phyloP scores from a whole-genome alignment of 1,139 yeast genomes.

The Suhomyces anneliseae region DNA sequence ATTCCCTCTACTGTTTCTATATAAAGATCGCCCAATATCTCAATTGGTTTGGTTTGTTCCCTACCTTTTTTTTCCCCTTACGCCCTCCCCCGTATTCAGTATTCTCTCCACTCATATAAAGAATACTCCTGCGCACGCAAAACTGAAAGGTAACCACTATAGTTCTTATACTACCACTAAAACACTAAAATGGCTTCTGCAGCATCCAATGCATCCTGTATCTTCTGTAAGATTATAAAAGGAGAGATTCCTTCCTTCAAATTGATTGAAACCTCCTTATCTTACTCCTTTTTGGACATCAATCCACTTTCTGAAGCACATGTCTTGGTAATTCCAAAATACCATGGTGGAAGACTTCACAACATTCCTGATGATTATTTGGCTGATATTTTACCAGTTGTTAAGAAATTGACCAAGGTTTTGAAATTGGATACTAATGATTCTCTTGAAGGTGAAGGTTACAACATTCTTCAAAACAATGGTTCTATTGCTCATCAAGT shows the following conservation, averaged over 20 bases:
- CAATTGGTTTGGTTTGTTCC: too few relatives aligned
- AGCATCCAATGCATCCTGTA: constrained; percentile 56
- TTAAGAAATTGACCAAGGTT: constrained; percentile 78
- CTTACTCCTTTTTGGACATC: constrained; percentile 86
- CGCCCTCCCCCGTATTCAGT: background rate
- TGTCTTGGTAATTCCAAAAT: constrained; percentile 83
- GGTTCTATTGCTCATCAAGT: constrained; percentile 92
- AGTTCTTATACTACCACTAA: background rate
- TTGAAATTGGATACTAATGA: constrained; percentile 58
- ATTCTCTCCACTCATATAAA: background rate
- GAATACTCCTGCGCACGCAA: background rate
- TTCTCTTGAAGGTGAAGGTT: constrained; percentile 72
- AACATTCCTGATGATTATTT: constrained; percentile 88
- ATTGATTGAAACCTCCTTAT: constrained; percentile 74
- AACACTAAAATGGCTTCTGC: constrained; percentile 22
- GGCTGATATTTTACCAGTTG: constrained; percentile 80
- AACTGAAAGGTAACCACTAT: constrained; percentile 4
- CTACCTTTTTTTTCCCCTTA: too few relatives aligned
- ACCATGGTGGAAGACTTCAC: constrained; percentile 90
- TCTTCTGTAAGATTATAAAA: constrained; percentile 89
- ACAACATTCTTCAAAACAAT: constrained; percentile 88
- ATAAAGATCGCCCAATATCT: too few relatives aligned
- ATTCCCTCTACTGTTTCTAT: too few relatives aligned
- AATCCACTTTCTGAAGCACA: constrained; percentile 91
- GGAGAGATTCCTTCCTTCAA: constrained; percentile 94